Conservation (phyloP, 1,139 yeast genomes). For the Pneumocystis canis region DNA sequence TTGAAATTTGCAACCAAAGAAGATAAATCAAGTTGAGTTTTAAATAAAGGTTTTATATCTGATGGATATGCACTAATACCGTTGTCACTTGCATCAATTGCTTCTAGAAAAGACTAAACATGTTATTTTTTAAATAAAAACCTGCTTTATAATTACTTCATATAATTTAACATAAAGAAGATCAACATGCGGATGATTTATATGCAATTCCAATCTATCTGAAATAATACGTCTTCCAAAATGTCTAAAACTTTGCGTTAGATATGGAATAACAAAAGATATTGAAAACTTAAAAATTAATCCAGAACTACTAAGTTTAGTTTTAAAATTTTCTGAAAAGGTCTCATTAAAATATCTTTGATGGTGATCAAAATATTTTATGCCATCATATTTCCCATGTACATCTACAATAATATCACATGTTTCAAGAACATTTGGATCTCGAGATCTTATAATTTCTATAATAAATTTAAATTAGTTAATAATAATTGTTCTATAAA, state of each 20-base stretch:
- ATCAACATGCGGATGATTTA: slow-evolving; percentile 33
- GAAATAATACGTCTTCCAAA: slow-evolving; percentile 69
- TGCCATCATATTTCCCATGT: slow-evolving; percentile 80
- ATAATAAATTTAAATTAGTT: background rate
- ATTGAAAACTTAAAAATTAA: slow-evolving; percentile 39
- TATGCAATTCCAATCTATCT: slow-evolving; percentile 26
- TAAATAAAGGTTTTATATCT: slow-evolving; percentile 23
- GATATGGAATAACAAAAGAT: background rate
- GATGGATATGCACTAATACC: slow-evolving; percentile 65
- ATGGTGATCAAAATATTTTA: slow-evolving; percentile 86
- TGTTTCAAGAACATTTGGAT: slow-evolving; percentile 64
- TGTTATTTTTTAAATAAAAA: background rate
- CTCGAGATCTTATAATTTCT: slow-evolving; percentile 65
- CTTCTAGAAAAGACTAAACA: slow-evolving; percentile 45
- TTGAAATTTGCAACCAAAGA: slow-evolving; percentile 61
- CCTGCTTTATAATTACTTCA: slow-evolving; percentile 21
- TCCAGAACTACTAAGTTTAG: slow-evolving; percentile 89
- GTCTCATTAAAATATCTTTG: slow-evolving; percentile 67
- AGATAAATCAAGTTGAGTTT: slow-evolving; percentile 41
- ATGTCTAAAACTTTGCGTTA: slow-evolving; percentile 36
- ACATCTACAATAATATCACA: slow-evolving; percentile 93
- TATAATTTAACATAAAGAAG: slow-evolving; percentile 60
- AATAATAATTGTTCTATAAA: background rate
- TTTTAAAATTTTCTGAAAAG: slow-evolving; percentile 33
- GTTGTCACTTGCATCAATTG: slow-evolving; percentile 91